Evolutionary conservation across 768 basidiomycete genomes (phyloP), one percentile per base, ranked within the genome.

Genomic region (Lactarius sp.): DNA sequence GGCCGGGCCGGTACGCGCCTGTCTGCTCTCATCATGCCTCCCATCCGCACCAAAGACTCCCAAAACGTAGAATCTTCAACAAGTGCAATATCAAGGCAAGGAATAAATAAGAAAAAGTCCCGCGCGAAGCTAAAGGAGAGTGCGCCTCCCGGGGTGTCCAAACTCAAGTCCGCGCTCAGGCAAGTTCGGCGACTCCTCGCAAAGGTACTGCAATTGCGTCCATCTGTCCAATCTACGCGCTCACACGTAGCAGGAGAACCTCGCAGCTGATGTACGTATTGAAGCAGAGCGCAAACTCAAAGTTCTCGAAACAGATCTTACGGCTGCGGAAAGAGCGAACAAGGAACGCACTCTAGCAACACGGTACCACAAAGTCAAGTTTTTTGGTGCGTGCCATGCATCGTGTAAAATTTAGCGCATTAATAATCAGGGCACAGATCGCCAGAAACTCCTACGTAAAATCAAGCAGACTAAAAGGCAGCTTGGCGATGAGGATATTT

Each of bases 331-430:
- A 74, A 70, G 73, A 27, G 79, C 81, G 41, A 80, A 80, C 52
- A 87, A 86, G 72, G 91, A 92, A 73, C 83, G 88, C 52, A 77
- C 85, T 49, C 78, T 91, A 69, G 90, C 91, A 0, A 75, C 81
- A 46, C 83, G 83, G 65, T 98, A 98, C 74, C 94, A 94, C 69
- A 92, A 86, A 77, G 77, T 94, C 70, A 95, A 93, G 73, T 98
- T 98, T 76, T 97, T 98, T 66, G 94, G 94, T 94, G 66, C 67
- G 80, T 73, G 8, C 33, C 7, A 22, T 36, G 14, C 10, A 49
- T 44, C 37, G 27, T 54, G 22, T 10, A 31, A 10, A 12, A 5
- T 2, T 18, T 27, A 3, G 27, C 37, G 4, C 22, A 9, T 42
- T 7, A 52, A 49, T 54, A 36, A 9, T 12, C 18, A 20, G 34